These are phyloP conservation scores for Naematelia aurantialba DNA, from an alignment of 768 basidiomycete species.

Conservation along the genomic window DNA sequence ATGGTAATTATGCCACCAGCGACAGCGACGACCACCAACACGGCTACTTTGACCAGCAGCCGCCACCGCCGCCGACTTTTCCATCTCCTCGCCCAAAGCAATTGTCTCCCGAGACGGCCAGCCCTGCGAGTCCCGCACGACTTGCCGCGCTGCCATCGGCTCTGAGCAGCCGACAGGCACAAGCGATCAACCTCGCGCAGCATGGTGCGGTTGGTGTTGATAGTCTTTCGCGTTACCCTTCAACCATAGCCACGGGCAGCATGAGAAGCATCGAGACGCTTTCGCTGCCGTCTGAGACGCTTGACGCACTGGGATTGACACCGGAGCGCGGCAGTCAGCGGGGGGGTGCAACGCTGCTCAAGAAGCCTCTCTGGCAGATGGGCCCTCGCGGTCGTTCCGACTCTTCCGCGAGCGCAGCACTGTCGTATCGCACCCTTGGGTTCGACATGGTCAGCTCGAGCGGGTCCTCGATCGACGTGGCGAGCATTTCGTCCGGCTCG, in stretches of 20 bases:
- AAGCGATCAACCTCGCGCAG: background rate
- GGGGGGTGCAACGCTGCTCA: background rate
- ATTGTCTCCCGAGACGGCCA: background rate
- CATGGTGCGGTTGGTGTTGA: background rate
- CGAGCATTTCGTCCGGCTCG: background rate
- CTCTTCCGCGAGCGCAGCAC: background rate
- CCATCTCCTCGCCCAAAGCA: no score
- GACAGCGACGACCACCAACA: background rate
- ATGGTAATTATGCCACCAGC: background rate
- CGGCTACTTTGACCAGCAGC: background rate
- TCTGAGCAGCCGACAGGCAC: conserved; percentile 1
- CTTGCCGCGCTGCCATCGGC: background rate
- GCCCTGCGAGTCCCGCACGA: background rate
- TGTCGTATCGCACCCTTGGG: background rate
- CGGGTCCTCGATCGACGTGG: background rate
- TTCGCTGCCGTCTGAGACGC: background rate
- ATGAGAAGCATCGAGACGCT: background rate
- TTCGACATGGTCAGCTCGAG: background rate
- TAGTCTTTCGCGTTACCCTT: background rate
- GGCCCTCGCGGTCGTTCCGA: background rate
- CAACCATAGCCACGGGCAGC: background rate
- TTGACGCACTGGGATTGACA: background rate
- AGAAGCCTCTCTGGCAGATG: background rate
- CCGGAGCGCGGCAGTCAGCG: background rate
- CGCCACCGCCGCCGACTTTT: no score